Evolutionary conservation across 345 rosid genomes (phyloP).

Genomic region (Microthlaspi erraticum): DNA sequence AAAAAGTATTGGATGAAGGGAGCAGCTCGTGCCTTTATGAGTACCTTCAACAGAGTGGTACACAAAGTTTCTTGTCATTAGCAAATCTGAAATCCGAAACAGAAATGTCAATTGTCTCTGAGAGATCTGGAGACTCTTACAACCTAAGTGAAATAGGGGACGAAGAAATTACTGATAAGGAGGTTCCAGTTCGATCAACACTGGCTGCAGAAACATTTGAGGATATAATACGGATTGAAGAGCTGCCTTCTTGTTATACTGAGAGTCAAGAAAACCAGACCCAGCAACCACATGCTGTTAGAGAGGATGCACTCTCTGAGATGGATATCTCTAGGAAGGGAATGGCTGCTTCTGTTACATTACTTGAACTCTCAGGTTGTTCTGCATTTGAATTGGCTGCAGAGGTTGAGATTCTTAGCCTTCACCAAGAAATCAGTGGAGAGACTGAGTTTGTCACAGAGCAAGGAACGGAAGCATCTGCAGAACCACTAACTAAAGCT

Average conservation of each 20-base stretch:
- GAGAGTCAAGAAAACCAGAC: conserved; percentile 50
- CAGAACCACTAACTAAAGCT: background rate
- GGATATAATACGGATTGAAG: conserved; percentile 41
- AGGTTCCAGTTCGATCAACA: conserved; percentile 21
- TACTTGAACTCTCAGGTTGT: conserved; percentile 20
- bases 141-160: conserved; percentile 29
- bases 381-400: conserved; percentile 29
- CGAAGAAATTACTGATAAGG: conserved; percentile 29
- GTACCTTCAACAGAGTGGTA: conserved; percentile 31
- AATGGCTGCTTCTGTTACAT: conserved; percentile 53
- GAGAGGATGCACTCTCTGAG: conserved; percentile 37
- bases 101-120: conserved; percentile 14
- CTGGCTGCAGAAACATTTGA: conserved; percentile 50
- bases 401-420: conserved; percentile 23
- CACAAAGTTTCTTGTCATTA: conserved; percentile 19
- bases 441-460: conserved; percentile 24
- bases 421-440: conserved; percentile 8
- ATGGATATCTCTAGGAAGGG: conserved; percentile 68
- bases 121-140: conserved; percentile 27
- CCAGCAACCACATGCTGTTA: conserved; percentile 42
- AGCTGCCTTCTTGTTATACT: conserved; percentile 30
- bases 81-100: conserved; percentile 12
- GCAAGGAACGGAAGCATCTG: conserved; percentile 25
- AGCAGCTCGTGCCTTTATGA: conserved; percentile 28
- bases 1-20: conserved; percentile 4